Base-by-base conservation (phyloP, 306 rosid genomes). In the Vicia sativa region DNA sequence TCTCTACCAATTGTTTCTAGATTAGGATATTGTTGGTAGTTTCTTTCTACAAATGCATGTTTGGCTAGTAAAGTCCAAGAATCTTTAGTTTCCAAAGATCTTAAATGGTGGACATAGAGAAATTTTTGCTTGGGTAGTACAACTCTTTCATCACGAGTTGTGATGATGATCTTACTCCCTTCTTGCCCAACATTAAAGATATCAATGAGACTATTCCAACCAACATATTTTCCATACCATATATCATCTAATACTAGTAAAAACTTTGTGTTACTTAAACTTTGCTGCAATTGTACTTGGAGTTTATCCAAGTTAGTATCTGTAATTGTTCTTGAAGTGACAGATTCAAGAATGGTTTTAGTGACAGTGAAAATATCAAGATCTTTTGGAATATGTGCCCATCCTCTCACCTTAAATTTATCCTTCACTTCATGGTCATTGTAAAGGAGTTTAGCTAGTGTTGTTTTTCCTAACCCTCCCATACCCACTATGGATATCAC, bases 231-330 rank as follows among this genome's bases (percentile, higher is more conserved):
- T 37, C 60, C 73, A 43, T 28, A 43, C 84, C 87, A 83, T 65
- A 79, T 61, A 41, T 83, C 82, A 60, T 83, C 87, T 31, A 83
- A 55, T n/a, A 79, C 80, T 28, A 79, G 70, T 70, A 83, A 60
- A 72, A 73, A 76, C 15, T 63, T 70, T 66, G 31, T 79, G 3
- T 70, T 60, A 4, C 9, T 38, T 57, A 83, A 46, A 4, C 57
- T 59, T 35, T 73, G 28, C 55, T 14, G 56, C 42, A 65, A 45
- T 60, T 78, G 19, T 39, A 76, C 78, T 76, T 63, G 68, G 0
- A 42, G 21, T 23, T 0, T n/a, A 16, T 65, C 50, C 73, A 38
- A 68, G 64, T 78, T 74, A 72, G 59, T 63, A 21, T 39, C 25
- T 4, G 29, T 65, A 9, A 15, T 12, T 19, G 29, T 3, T 9